Evolutionary conservation across 2,329 filamentous ascomycete species (phyloP).

Genomic region (Fusarium nelsonii): DNA sequence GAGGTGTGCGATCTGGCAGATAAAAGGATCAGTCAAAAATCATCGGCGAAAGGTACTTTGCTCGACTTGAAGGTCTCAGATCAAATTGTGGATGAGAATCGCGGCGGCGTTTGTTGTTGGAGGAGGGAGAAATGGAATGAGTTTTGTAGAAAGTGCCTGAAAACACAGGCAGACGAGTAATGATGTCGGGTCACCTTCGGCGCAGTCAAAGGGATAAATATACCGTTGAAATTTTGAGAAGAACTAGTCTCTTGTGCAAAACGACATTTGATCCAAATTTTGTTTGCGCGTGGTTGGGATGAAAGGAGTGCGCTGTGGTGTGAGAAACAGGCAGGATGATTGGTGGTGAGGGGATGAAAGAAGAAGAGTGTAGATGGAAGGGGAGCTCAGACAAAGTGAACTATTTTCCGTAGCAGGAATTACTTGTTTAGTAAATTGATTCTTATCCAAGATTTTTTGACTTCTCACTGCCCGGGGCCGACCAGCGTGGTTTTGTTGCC

Average conservation of each 20-base stretch:
- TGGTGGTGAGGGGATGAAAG: not conserved
- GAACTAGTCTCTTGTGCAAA: not conserved
- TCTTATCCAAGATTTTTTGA: not conserved
- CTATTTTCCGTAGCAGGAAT: not conserved
- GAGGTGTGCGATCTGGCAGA: not conserved
- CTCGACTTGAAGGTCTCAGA: too few species aligned
- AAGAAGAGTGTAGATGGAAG: too few species aligned
- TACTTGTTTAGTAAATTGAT: not conserved
- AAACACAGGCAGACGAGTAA: conserved; percentile 16
- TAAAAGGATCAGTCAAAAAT: not conserved
- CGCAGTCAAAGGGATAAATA: not conserved
- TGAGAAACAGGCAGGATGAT: not conserved
- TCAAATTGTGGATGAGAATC: not conserved
- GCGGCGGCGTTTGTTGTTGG: not conserved
- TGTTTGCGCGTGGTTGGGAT: not conserved
- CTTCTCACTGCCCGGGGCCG: not conserved
- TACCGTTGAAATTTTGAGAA: not conserved
- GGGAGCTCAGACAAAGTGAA: not conserved
- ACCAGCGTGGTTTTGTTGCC: not conserved
- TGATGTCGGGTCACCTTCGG: not conserved
- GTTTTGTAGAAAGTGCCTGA: conserved; percentile 6
- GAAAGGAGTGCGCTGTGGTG: not conserved
- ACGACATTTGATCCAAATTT: not conserved
- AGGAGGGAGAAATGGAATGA: not conserved
- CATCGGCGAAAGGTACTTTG: fast-evolving